phyloP scores from a whole-genome alignment of 2,329 filamentous ascomycete genomes.

The Pyricularia pennisetigena region DNA sequence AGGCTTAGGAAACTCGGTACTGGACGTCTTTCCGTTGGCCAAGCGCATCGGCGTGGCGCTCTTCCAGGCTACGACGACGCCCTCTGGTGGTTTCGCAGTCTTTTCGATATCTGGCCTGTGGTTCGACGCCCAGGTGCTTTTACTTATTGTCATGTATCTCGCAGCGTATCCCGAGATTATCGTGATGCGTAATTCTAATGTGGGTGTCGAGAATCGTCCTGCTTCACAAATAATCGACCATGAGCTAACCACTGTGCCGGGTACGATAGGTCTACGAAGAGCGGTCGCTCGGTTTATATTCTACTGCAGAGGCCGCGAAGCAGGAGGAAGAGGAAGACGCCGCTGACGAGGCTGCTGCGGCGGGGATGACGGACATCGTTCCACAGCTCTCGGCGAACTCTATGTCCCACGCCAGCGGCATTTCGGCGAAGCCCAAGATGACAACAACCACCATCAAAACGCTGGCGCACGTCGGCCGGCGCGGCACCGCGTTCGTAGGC shows the following conservation, averaged over 20 bases:
- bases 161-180: conserved; percentile 54
- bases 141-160: conserved; percentile 58
- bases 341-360: conserved; percentile 1
- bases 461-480: conserved; percentile 9
- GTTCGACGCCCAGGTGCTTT: conserved; percentile 49
- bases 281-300: conserved; percentile 36
- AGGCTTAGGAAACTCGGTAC: conserved; percentile 48
- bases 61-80: conserved; percentile 54
- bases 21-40: conserved; percentile 39
- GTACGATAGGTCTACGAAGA: conserved; percentile 37
- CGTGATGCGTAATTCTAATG: conserved; percentile 58
- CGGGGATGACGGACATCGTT: neutral
- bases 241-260: neutral
- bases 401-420: conserved; percentile 3
- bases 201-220: conserved; percentile 15
- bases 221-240: neutral
- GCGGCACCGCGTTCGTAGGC: conserved; percentile 18
- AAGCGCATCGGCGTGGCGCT: conserved; percentile 52
- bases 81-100: conserved; percentile 59
- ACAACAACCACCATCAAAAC: conserved; percentile 5
- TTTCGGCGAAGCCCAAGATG: neutral
- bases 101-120: conserved; percentile 46
- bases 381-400: conserved; percentile 3
- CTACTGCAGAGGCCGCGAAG: conserved; percentile 10
- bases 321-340: conserved; percentile 3